phyloP scores from a whole-genome alignment of 352 stramenopile genomes.

The Pythium insidiosum region DNA sequence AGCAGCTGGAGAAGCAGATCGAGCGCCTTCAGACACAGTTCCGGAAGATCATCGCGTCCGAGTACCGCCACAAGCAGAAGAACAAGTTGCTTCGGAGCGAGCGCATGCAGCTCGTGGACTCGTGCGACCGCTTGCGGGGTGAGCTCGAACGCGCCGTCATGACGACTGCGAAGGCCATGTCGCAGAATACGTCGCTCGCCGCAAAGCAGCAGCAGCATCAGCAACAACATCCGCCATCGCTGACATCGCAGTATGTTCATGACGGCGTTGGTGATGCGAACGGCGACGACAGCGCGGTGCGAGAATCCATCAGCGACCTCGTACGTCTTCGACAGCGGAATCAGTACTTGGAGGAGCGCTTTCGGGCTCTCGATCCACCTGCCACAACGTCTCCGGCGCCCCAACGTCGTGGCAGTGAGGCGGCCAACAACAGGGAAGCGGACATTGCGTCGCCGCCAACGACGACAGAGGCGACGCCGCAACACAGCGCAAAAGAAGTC shows the following conservation, averaged over 20 bases:
- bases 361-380: no score
- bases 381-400: no score
- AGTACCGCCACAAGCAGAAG: constrained; percentile 71
- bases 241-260: constrained; percentile 1
- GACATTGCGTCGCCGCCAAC: no score
- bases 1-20: constrained; percentile 43
- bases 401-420: no score
- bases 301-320: constrained; percentile 22
- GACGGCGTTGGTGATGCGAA: neutral
- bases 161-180: constrained; percentile 24
- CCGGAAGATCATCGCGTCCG: constrained; percentile 71
- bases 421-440: no score
- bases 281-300: neutral
- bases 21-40: constrained; percentile 61
- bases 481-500: no score
- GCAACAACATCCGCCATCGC: neutral
- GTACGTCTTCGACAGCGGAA: constrained; percentile 51
- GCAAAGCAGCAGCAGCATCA: no score
- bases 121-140: constrained; percentile 29
- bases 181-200: no score
- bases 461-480: no score
- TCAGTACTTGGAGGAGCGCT: constrained; percentile 51
- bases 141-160: constrained; percentile 38
- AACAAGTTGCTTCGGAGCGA: constrained; percentile 40
- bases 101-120: constrained; percentile 36